Conservation (phyloP, 2,329 filamentous ascomycete species). For the Lithohypha guttulata region DNA sequence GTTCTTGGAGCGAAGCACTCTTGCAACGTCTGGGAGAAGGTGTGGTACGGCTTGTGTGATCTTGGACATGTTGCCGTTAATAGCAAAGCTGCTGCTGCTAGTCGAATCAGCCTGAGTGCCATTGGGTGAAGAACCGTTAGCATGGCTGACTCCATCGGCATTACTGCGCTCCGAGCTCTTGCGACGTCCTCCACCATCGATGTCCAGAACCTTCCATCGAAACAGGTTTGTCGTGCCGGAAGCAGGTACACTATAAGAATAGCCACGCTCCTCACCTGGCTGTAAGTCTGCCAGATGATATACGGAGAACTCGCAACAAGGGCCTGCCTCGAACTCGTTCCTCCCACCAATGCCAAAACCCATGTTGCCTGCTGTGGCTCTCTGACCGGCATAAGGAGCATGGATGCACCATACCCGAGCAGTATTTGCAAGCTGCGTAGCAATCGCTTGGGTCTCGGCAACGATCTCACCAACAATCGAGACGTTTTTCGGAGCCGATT, state of each 20-base stretch:
- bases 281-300: too few species aligned
- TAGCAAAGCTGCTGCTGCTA: too few species aligned
- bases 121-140: background rate
- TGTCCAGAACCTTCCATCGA: conserved; percentile 11
- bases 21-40: conserved; percentile 28
- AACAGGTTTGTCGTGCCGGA: conserved; percentile 18
- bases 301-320: conserved; percentile 34
- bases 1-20: conserved; percentile 41
- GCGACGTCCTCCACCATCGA: too few species aligned
- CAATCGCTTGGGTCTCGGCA: conserved; percentile 36
- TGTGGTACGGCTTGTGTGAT: conserved; percentile 7
- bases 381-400: conserved; percentile 39
- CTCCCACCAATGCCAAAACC: conserved; percentile 34
- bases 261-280: too few species aligned
- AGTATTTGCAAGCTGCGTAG: conserved; percentile 33
- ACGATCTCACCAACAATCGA: conserved; percentile 40
- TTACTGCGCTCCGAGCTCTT: too few species aligned
- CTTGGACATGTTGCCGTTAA: background rate
- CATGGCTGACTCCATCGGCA: too few species aligned
- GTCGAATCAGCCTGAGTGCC: background rate
- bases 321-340: conserved; percentile 30
- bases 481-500: conserved; percentile 26
- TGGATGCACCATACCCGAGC: conserved; percentile 37
- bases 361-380: conserved; percentile 44
- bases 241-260: too few species aligned